Evolutionary conservation across 805 yeast species (phyloP).

Genomic region (fission yeast (Schizosaccharomyces pombe)): DNA sequence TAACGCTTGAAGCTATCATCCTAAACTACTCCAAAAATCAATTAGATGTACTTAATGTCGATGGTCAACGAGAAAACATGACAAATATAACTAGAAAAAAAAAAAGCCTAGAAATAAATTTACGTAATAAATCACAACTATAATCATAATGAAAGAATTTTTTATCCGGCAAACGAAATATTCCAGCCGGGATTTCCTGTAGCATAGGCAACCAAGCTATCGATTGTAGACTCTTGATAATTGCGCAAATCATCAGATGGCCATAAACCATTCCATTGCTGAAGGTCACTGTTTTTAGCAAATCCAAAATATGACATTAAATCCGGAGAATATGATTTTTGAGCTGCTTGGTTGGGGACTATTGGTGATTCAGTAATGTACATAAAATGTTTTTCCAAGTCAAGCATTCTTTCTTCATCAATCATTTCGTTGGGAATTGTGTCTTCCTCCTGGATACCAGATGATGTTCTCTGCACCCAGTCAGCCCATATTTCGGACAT

Average conservation of each 20-base stretch:
- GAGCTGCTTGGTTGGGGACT: neutral
- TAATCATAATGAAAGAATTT: neutral
- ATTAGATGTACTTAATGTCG: no score
- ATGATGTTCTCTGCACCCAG: neutral
- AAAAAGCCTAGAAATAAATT: neutral
- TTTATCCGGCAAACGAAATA: neutral
- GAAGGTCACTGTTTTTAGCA: neutral
- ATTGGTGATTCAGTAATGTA: neutral
- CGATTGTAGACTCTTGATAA: neutral
- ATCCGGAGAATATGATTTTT: neutral
- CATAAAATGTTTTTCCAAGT: neutral
- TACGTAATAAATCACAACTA: neutral
- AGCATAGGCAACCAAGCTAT: neutral
- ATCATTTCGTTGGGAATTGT: neutral
- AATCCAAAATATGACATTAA: neutral
- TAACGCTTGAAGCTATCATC: no score
- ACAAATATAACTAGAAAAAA: no score
- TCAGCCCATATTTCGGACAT: constrained; percentile 1
- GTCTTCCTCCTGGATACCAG: neutral
- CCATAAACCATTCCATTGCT: neutral
- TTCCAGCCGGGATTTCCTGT: constrained; percentile 2
- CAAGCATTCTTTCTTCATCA: neutral
- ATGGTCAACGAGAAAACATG: no score
- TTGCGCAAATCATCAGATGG: constrained; percentile 1
- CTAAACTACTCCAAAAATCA: no score